A percentile compares a stretch with the other conserved stretches of the same genome.
Conservation (phyloP, 805 yeast species). For the Saccharomycopsis microspora region DNA sequence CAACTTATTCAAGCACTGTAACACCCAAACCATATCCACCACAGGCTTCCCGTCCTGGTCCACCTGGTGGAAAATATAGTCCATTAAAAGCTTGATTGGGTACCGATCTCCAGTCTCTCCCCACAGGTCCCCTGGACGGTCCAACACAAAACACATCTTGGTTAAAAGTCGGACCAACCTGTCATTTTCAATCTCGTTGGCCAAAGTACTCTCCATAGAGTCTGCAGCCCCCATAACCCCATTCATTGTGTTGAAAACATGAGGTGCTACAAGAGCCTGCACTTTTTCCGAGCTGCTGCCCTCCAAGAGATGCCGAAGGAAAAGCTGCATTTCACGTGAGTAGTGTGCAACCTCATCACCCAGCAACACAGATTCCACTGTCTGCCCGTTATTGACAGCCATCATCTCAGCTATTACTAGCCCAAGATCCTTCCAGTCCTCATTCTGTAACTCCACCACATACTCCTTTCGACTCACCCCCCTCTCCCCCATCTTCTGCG, state of each 20-base stretch:
- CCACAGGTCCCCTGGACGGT: slow-evolving; percentile 61
- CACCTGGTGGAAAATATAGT: slow-evolving; percentile 75
- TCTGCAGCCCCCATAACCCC: slow-evolving; percentile 43
- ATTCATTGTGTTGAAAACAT: slow-evolving; percentile 36
- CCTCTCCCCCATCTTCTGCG: slow-evolving; percentile 11
- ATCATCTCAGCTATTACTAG: slow-evolving; percentile 40
- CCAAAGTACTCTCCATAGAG: slow-evolving; percentile 46
- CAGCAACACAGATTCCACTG: neutral
- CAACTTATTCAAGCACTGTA: slow-evolving; percentile 71
- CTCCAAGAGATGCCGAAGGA: slow-evolving; percentile 28
- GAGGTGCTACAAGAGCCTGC: slow-evolving; percentile 30
- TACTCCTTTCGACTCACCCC: slow-evolving; percentile 7
- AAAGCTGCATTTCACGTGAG: slow-evolving; percentile 30
- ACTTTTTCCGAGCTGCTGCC: slow-evolving; percentile 21
- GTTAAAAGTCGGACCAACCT: slow-evolving; percentile 72
- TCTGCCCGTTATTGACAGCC: slow-evolving; percentile 8
- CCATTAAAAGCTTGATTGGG: slow-evolving; percentile 63
- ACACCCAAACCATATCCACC: slow-evolving; percentile 72
- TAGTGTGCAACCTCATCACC: slow-evolving; percentile 5
- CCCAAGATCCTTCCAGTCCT: slow-evolving; percentile 55
- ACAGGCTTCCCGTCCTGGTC: slow-evolving; percentile 57
- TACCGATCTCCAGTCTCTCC: slow-evolving; percentile 68
- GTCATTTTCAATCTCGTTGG: slow-evolving; percentile 78
- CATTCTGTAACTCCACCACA: slow-evolving; percentile 28
- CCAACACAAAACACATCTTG: slow-evolving; percentile 69